Conservation (phyloP, 73 alveolate species). For the Paramecium sonneborni region DNA sequence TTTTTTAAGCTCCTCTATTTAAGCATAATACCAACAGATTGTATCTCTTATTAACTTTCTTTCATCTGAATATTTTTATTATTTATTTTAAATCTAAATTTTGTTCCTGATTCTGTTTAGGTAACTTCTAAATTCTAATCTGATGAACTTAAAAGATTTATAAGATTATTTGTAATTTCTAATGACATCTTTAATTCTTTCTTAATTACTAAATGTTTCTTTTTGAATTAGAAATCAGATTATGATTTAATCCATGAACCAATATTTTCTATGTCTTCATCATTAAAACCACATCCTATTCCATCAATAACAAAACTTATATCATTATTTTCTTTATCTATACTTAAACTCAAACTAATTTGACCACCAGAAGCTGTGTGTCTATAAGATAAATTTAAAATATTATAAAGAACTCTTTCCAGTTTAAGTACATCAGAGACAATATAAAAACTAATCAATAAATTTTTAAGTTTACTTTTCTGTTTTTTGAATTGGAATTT, state of each 20-base stretch:
- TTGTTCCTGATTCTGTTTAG: neutral
- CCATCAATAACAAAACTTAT: neutral
- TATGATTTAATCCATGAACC: neutral
- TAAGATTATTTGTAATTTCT: neutral
- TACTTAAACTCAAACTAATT: neutral
- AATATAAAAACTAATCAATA: neutral
- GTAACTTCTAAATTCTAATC: neutral
- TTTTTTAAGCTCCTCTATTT: neutral
- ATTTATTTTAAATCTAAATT: neutral
- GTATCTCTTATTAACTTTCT: neutral
- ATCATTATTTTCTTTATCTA: neutral
- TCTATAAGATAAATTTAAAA: conserved; percentile 9
- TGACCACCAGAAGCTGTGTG: neutral
- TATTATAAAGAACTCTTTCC: conserved; percentile 1
- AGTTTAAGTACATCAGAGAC: neutral
- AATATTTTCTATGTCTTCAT: neutral
- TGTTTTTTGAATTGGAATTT: neutral
- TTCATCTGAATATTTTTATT: neutral
- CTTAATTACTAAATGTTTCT: neutral
- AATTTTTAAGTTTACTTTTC: neutral
- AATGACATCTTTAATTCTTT: neutral
- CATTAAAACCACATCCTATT: neutral
- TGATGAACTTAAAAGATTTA: neutral
- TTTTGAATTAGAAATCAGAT: neutral
- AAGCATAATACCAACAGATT: neutral